A percentile compares a stretch with the other conserved stretches of the same genome.
Evolutionary conservation across 768 basidiomycete genomes (phyloP).

Genomic region (Hypholoma fasciculare): DNA sequence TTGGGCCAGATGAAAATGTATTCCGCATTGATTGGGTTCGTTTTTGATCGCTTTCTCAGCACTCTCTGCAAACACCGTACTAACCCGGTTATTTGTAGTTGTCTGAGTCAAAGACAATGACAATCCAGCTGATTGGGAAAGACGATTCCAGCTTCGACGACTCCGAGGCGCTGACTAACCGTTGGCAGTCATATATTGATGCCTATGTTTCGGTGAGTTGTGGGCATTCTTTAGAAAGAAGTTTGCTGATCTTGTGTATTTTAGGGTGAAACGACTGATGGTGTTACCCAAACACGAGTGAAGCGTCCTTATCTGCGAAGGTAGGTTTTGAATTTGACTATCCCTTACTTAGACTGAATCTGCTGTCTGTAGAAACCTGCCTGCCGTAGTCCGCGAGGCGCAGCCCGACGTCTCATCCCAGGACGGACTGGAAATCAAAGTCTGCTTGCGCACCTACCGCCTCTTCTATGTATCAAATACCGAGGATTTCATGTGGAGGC

Average conservation of each 20-base stretch:
- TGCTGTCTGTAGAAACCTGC: slow-evolving; percentile 32
- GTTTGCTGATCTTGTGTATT: not conserved
- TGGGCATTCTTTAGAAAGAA: not conserved
- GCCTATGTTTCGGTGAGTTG: slow-evolving; percentile 65
- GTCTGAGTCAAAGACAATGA: slow-evolving; percentile 63
- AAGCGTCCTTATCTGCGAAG: slow-evolving; percentile 66
- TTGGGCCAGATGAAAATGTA: slow-evolving; percentile 76
- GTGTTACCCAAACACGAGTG: slow-evolving; percentile 45
- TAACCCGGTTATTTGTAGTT: slow-evolving; percentile 39
- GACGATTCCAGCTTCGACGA: slow-evolving; percentile 78
- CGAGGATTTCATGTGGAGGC: slow-evolving; percentile 62
- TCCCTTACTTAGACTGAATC: not conserved
- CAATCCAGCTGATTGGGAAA: slow-evolving; percentile 76
- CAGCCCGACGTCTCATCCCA: slow-evolving; percentile 47
- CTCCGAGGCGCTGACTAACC: slow-evolving; percentile 70
- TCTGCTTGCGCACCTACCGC: slow-evolving; percentile 82
- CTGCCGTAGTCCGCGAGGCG: slow-evolving; percentile 30
- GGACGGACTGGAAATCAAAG: slow-evolving; percentile 76
- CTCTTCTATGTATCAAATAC: slow-evolving; percentile 76
- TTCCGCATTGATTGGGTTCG: slow-evolving; percentile 82
- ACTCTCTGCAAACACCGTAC: not conserved
- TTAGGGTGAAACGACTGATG: slow-evolving; percentile 61
- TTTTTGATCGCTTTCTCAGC: not conserved
- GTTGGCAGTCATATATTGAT: slow-evolving; percentile 82
- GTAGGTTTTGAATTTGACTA: slow-evolving; percentile 34